Base-by-base conservation (phyloP, 1,284 basidiomycete genomes). In the Melampsora abietis-canadensis region DNA sequence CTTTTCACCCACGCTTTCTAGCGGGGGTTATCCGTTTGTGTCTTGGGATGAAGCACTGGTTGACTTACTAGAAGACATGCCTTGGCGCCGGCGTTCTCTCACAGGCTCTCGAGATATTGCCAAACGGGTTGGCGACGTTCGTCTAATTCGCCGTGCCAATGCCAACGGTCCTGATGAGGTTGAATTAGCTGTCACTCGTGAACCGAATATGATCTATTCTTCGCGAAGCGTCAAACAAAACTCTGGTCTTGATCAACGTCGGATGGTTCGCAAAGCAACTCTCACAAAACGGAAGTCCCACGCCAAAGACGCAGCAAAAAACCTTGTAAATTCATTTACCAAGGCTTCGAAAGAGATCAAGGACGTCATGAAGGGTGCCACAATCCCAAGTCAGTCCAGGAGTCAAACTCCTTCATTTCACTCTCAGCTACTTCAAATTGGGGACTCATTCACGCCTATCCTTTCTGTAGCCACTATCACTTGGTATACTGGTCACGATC, bases 401-500 rank as follows among this genome's bases (percentile, higher is more conserved):
- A 21, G 27, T 54, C 27, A 24, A n/a, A 4, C 2, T 15, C 21
- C 10, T 8, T 37, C 14, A 7, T 40, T 51, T 34, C n/a, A 8
- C 0, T 15, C 27, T 31, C 46, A 61, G 6, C 40, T 40, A 21
- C 27, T 30, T 14, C 27, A 24, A 48, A 54, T 54, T 54, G 3
- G 14, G 51, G 15, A 34, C 54, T 44, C 31, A 64, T 31, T 21
- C 10, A 34, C 47, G 30, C 57, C 21, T 8, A 30, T n/a, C 21
- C 4, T 19, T 44, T 48, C 24, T 47, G 27, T 57, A 44, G 77
- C 77, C 7, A 68, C 68, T 44, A 79, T 78, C 60, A 78, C 78
- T 27, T 79, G 78, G 78, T 79, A 79, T 62, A 78, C 77, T 12
- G 77, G 77, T 44, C 62, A 76, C 34, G 77, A 78, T 40, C 75